Percentiles rank a stretch among this genome's conserved stretches.
phyloP scores from a whole-genome alignment of 169 alveolate species.

The Eimeria maxima region DNA sequence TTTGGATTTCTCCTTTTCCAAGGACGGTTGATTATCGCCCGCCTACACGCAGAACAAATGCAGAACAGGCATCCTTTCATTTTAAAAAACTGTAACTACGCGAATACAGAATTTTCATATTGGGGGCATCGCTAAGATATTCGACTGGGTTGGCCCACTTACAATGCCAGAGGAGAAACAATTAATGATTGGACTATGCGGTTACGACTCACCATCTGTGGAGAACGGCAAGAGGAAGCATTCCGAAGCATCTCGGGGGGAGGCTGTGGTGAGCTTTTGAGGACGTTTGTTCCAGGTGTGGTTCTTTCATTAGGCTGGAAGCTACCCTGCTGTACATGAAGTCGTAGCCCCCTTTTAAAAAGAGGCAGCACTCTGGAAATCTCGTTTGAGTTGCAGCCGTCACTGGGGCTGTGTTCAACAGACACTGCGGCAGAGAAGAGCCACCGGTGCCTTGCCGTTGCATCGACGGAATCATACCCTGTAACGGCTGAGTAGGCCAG shows the following conservation, averaged over 20 bases:
- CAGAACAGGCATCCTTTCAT: background rate
- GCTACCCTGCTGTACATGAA: background rate
- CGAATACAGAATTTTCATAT: background rate
- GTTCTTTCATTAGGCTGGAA: background rate
- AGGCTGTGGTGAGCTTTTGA: background rate
- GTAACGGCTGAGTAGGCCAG: background rate
- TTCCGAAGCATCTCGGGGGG: background rate
- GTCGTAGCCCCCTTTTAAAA: background rate
- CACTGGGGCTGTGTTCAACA: constrained; percentile 37
- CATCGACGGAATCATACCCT: constrained; percentile 42
- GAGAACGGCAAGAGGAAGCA: background rate
- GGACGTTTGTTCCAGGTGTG: background rate
- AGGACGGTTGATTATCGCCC: background rate
- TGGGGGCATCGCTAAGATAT: background rate
- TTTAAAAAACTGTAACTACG: background rate
- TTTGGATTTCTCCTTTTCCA: background rate
- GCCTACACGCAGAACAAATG: background rate
- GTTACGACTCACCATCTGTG: background rate
- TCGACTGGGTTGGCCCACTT: background rate
- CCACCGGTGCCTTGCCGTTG: background rate
- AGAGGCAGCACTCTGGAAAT: background rate
- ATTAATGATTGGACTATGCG: background rate
- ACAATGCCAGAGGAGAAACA: background rate
- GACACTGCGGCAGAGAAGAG: background rate
- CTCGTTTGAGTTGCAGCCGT: background rate